A percentile compares a stretch with the other conserved stretches of the same genome.
Evolutionary conservation across 306 rosid genomes (phyloP).

Genomic region (Cicer bijugum): DNA sequence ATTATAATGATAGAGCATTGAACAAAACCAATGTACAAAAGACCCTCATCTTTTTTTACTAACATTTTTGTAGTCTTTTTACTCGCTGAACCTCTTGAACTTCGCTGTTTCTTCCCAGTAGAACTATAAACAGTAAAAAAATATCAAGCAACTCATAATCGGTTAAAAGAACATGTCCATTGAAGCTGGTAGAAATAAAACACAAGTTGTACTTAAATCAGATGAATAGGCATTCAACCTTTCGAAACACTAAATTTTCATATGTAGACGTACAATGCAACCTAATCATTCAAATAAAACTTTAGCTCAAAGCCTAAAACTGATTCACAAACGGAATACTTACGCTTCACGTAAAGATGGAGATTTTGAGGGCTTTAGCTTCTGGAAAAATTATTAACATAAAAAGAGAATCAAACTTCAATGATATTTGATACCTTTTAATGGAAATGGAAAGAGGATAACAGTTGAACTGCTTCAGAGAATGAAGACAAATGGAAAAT

Average conservation of each 20-base stretch:
- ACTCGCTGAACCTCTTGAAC: slow-evolving; percentile 49
- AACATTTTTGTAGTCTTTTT: slow-evolving; percentile 64
- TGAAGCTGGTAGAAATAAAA: slow-evolving; percentile 39
- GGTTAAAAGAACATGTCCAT: slow-evolving; percentile 24
- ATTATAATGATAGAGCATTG: slow-evolving; percentile 32
- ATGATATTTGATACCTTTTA: slow-evolving; percentile 34
- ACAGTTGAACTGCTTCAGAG: slow-evolving; percentile 37
- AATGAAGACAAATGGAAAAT: slow-evolving; percentile 43
- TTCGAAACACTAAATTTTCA: slow-evolving; percentile 24
- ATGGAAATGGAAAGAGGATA: slow-evolving; percentile 37
- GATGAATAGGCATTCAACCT: slow-evolving; percentile 31
- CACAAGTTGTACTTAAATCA: slow-evolving; percentile 2
- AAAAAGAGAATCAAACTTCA: slow-evolving; percentile 47
- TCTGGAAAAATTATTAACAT: slow-evolving; percentile 62
- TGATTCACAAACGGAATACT: slow-evolving; percentile 50
- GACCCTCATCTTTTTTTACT: slow-evolving; percentile 49
- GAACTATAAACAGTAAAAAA: slow-evolving; percentile 58
- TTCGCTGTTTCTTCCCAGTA: slow-evolving; percentile 61
- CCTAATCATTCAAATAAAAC: slow-evolving; percentile 28
- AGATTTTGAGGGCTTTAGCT: slow-evolving; percentile 58
- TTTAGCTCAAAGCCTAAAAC: slow-evolving; percentile 9
- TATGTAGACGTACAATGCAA: slow-evolving; percentile 21
- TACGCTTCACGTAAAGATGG: slow-evolving; percentile 60
- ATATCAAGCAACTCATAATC: slow-evolving; percentile 34
- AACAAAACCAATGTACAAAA: slow-evolving; percentile 39